Percentiles rank a stretch among this genome's conserved stretches.
These are phyloP conservation scores for Colletotrichum abscissum DNA, from an alignment of 2,329 filamentous ascomycete species.

Conservation along the genomic window DNA sequence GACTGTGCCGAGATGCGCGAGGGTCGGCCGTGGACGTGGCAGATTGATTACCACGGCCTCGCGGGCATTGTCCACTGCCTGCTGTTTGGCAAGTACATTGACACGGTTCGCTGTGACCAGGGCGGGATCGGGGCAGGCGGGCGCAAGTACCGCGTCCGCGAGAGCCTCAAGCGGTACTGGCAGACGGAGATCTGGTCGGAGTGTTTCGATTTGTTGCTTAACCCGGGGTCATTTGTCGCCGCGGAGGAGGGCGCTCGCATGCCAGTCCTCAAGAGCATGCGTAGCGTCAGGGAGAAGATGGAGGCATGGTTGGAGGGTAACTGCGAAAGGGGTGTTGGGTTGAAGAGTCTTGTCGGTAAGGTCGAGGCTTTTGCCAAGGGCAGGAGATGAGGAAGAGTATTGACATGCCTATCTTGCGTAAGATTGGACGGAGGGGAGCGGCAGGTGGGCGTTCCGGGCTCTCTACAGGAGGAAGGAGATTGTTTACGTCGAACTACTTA, in stretches of 20 bases:
- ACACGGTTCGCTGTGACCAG: conserved; percentile 72
- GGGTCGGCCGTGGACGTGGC: conserved; percentile 94
- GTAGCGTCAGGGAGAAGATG: conserved; percentile 78
- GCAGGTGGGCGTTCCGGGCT: conserved; percentile 18
- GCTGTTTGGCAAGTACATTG: conserved; percentile 95
- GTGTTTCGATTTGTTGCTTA: conserved; percentile 87
- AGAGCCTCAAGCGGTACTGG: conserved; percentile 94
- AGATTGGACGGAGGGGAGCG: conserved; percentile 15
- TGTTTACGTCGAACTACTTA: conserved; percentile 14
- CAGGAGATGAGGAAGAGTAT: conserved; percentile 39
- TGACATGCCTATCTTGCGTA: not conserved
- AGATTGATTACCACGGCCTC: conserved; percentile 95
- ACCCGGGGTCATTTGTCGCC: conserved; percentile 76
- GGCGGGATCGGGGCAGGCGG: conserved; percentile 65
- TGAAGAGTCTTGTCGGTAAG: conserved; percentile 77
- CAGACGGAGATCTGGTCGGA: conserved; percentile 90
- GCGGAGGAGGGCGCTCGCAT: conserved; percentile 74
- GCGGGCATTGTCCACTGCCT: conserved; percentile 89
- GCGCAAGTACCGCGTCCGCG: conserved; percentile 82
- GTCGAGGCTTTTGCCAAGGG: conserved; percentile 63
- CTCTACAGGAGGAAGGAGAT: not conserved
- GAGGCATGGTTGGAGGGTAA: conserved; percentile 84
- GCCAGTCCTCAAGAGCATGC: conserved; percentile 80
- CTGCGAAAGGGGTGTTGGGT: conserved; percentile 81
- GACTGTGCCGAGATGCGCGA: conserved; percentile 98